These are phyloP conservation scores for Lasiodiplodia sp. DNA, from an alignment of 2,329 filamentous ascomycete species.

Conservation along the genomic window DNA sequence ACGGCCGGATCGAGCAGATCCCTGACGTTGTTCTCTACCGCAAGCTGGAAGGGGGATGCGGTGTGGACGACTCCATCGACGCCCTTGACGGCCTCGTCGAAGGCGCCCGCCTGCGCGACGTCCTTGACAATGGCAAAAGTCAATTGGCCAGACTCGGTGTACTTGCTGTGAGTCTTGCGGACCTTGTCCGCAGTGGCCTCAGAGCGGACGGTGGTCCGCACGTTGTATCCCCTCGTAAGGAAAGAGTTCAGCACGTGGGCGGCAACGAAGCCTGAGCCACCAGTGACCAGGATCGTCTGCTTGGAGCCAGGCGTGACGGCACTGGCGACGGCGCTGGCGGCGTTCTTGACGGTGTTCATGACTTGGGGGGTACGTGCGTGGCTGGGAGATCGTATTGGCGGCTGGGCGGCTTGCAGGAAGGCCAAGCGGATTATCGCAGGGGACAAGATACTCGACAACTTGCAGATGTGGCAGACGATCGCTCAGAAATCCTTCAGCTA, in stretches of 20 bases:
- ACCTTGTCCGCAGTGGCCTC: slow-evolving; percentile 41
- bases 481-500: background rate
- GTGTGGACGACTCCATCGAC: slow-evolving; percentile 56
- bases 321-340: slow-evolving; percentile 7
- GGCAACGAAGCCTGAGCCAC: slow-evolving; percentile 37
- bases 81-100: slow-evolving; percentile 49
- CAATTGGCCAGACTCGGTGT: slow-evolving; percentile 41
- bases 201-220: slow-evolving; percentile 34
- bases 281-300: slow-evolving; percentile 35
- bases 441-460: background rate
- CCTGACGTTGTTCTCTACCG: slow-evolving; percentile 23
- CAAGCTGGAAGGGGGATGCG: slow-evolving; percentile 43
- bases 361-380: slow-evolving; percentile 9
- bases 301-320: background rate
- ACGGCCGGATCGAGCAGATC: slow-evolving; percentile 54
- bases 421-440: slow-evolving; percentile 18
- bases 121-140: slow-evolving; percentile 55
- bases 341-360: slow-evolving; percentile 20
- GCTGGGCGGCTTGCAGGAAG: slow-evolving; percentile 8
- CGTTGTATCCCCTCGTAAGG: slow-evolving; percentile 32
- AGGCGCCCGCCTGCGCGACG: slow-evolving; percentile 49
- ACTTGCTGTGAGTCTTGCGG: slow-evolving; percentile 47
- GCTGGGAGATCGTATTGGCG: background rate
- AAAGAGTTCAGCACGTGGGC: slow-evolving; percentile 36
- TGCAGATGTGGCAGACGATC: background rate